Evolutionary conservation across 176 grass and related monocot species (phyloP).

Genomic region (Avena atlantica): DNA sequence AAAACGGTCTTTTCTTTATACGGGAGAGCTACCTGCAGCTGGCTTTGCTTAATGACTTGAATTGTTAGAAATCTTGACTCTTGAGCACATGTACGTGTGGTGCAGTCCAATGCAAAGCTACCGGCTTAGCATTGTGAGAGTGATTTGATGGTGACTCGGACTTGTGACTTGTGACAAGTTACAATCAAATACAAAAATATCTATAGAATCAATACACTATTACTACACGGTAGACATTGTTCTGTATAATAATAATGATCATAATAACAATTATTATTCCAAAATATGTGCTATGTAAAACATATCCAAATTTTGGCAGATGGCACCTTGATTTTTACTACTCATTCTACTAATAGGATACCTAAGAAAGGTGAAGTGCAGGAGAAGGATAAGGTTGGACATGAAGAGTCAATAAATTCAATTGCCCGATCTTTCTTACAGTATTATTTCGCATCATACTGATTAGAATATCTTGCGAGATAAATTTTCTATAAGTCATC

Average conservation of each 20-base stretch:
- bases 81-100: not conserved
- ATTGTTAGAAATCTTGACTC: conserved; percentile 17
- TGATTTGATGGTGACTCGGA: conserved; percentile 14
- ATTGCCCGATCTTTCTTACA: not conserved
- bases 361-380: not conserved
- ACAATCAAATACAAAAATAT: conserved; percentile 32
- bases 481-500: conserved; percentile 25
- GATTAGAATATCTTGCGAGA: not conserved
- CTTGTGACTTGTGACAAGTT: not conserved
- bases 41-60: not conserved
- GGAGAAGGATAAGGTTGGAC: conserved; percentile 1
- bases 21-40: not conserved
- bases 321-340: not conserved
- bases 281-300: not conserved
- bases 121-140: not conserved
- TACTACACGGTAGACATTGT: not conserved
- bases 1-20: too few relatives aligned
- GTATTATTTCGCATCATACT: not conserved
- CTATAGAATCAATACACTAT: not conserved
- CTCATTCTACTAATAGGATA: not conserved
- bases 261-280: not conserved
- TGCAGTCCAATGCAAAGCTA: not conserved
- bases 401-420: conserved; percentile 9
- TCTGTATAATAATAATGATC: not conserved
- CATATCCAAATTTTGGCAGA: not conserved